Percentiles rank a stretch among this genome's conserved stretches.
phyloP scores from a whole-genome alignment of 2,329 filamentous ascomycete species.

The Xylariaceae sp. region DNA sequence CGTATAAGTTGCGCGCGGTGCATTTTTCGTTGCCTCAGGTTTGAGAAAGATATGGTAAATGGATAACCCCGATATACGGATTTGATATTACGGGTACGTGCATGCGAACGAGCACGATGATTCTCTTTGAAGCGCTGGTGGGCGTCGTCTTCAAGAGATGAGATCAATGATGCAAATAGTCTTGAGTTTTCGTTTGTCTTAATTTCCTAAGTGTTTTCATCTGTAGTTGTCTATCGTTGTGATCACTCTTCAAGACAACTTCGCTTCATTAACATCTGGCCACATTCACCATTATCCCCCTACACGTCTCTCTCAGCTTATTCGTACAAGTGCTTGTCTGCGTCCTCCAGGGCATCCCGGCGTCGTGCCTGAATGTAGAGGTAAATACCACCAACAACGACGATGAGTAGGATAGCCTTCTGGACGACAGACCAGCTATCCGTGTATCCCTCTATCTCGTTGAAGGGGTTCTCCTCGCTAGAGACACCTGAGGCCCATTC shows the following conservation, averaged over 20 bases:
- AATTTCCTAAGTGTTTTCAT: no score
- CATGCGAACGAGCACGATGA: not conserved
- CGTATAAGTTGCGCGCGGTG: not conserved
- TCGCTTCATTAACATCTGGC: no score
- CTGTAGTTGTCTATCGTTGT: no score
- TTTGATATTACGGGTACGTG: not conserved
- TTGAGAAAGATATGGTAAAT: not conserved
- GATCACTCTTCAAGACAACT: no score
- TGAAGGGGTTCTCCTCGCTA: conserved; percentile 26
- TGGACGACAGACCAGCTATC: conserved; percentile 42
- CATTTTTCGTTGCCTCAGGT: conserved; percentile 6
- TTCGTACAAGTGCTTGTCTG: conserved; percentile 42
- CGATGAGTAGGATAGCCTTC: conserved; percentile 47
- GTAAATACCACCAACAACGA: conserved; percentile 43
- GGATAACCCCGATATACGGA: not conserved
- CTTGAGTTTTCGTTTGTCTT: no score
- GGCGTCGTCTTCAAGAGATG: no score
- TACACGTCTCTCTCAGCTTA: conserved; percentile 5
- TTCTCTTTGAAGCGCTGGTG: no score
- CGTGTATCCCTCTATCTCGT: not conserved
- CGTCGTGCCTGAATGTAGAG: conserved; percentile 41
- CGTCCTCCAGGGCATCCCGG: conserved; percentile 29
- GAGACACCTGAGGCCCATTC: conserved; percentile 36
- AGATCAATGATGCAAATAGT: no score
- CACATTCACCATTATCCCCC: no score